Evolutionary conservation across 2,329 filamentous ascomycete genomes (phyloP).

Genomic region (Apiospora aurea): DNA sequence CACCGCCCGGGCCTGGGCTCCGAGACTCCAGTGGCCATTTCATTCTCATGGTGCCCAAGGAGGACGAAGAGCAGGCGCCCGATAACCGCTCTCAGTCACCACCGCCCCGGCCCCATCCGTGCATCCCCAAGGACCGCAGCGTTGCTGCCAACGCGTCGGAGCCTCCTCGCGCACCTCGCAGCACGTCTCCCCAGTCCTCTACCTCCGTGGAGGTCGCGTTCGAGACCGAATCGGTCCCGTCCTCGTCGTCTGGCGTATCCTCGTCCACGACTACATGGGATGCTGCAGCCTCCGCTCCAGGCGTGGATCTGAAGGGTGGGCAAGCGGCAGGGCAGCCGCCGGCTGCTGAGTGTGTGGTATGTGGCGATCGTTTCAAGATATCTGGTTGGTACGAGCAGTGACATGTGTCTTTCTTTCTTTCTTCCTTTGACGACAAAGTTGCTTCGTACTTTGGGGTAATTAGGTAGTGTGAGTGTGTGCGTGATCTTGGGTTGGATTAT

Average conservation of each 20-base stretch:
- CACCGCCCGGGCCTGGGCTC: too few species aligned
- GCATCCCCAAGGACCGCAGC: neutral
- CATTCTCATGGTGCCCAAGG: neutral
- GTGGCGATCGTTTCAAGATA: neutral
- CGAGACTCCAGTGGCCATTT: neutral
- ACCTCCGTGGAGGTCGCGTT: neutral
- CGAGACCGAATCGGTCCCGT: neutral
- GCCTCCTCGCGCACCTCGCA: neutral
- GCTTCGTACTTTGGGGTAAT: neutral
- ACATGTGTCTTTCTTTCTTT: neutral
- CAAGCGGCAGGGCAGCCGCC: neutral
- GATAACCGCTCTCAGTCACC: neutral
- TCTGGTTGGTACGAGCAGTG: neutral
- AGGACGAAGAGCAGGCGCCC: neutral
- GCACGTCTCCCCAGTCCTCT: neutral
- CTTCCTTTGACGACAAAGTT: too few species aligned
- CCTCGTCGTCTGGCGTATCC: neutral
- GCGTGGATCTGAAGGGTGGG: neutral
- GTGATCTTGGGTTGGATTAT: too few species aligned
- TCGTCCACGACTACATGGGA: neutral
- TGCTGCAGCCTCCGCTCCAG: neutral
- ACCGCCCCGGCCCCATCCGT: neutral
- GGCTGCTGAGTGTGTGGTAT: neutral
- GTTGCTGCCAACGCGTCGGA: neutral
- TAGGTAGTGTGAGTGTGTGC: too few species aligned